Conservation (phyloP, 116 monocot species). For the Posidonia oceanica region DNA sequence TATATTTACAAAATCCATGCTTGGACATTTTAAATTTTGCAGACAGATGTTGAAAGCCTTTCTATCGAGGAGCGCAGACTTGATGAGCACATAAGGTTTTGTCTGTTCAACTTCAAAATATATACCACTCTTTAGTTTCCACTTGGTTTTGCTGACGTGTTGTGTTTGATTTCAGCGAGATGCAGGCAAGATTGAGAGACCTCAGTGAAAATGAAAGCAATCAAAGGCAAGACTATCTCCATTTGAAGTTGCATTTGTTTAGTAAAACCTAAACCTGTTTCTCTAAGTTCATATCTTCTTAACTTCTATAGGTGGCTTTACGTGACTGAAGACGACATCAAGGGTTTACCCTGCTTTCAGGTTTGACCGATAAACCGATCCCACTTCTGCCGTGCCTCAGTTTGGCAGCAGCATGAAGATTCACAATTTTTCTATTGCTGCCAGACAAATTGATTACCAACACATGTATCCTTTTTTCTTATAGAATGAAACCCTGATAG, state of each 20-base stretch:
- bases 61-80: constrained; percentile 47
- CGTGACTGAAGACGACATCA: constrained; percentile 98
- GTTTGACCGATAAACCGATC: constrained; percentile 18
- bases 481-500: constrained; percentile 92
- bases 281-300: background rate
- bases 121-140: background rate
- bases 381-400: no score
- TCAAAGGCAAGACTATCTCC: constrained; percentile 34
- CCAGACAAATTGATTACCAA: background rate
- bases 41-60: constrained; percentile 79
- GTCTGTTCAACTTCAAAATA: background rate
- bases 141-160: constrained; percentile 1
- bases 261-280: background rate
- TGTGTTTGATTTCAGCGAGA: constrained; percentile 43
- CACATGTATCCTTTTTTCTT: constrained; percentile 1
- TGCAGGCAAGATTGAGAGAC: constrained; percentile 55
- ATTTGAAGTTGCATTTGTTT: background rate
- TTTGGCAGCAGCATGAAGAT: no score
- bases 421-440: no score
- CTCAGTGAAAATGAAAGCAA: constrained; percentile 83
- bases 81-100: constrained; percentile 68
- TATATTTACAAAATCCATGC: no score
- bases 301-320: constrained; percentile 75
- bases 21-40: constrained; percentile 2
- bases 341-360: constrained; percentile 89